phyloP scores from a whole-genome alignment of 1,139 yeast species.

The Taphrina deformans region DNA sequence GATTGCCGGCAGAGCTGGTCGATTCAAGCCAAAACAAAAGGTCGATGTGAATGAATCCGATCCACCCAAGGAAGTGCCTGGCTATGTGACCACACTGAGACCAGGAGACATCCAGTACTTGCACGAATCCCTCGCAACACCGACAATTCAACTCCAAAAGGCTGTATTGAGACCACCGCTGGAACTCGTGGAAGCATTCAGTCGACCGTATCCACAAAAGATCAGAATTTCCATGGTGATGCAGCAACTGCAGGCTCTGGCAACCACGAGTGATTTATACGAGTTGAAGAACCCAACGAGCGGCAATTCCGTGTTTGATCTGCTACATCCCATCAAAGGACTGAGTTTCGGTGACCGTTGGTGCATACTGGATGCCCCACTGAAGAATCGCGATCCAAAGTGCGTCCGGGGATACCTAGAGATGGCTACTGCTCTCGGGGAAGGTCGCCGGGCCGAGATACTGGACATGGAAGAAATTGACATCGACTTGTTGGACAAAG shows the following conservation, averaged over 20 bases:
- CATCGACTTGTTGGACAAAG: constrained; percentile 40
- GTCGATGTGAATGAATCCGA: constrained; percentile 26
- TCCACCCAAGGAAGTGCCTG: constrained; percentile 44
- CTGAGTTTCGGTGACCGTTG: constrained; percentile 57
- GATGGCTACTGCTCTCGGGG: constrained; percentile 37
- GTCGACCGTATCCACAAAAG: constrained; percentile 56
- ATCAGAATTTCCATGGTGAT: constrained; percentile 53
- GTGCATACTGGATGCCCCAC: constrained; percentile 51
- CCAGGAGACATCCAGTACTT: constrained; percentile 52
- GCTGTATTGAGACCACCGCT: constrained; percentile 75
- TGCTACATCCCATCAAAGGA: constrained; percentile 49
- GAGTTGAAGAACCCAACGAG: constrained; percentile 51
- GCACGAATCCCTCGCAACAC: constrained; percentile 51
- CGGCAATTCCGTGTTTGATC: constrained; percentile 50
- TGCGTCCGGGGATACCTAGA: constrained; percentile 34
- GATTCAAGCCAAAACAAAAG: constrained; percentile 52
- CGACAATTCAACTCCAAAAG: constrained; percentile 52
- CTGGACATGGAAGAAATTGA: constrained; percentile 37
- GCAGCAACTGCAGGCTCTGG: constrained; percentile 52
- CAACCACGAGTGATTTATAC: constrained; percentile 46
- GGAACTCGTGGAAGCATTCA: constrained; percentile 57
- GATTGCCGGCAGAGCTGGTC: constrained; percentile 95
- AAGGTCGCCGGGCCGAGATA: constrained; percentile 37
- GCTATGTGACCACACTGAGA: constrained; percentile 61
- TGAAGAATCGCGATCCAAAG: constrained; percentile 44